Evolutionary conservation across 257 asterid species (phyloP).

Genomic region (Solanum corneliomulleri): DNA sequence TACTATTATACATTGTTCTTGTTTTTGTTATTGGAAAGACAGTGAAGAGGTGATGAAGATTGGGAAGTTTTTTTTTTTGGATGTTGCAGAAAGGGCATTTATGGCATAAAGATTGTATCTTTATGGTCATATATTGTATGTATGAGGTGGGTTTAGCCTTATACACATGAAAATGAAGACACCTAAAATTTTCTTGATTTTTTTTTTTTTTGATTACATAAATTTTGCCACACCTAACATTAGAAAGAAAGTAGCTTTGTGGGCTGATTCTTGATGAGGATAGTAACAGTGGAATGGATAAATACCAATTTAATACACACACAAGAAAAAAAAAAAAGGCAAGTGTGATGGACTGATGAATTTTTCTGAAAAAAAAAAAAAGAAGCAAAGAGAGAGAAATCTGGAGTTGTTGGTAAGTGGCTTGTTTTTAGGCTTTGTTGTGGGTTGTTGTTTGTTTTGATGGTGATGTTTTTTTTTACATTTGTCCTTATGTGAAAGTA

Average conservation of each 20-base stretch:
- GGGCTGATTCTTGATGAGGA: neutral
- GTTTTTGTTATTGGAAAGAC: neutral
- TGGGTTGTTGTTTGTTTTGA: neutral
- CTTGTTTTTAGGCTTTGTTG: neutral
- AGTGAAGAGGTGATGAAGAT: conserved; percentile 30
- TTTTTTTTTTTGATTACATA: neutral
- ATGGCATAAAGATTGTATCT: conserved; percentile 24
- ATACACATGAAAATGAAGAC: conserved; percentile 17
- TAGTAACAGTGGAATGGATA: neutral
- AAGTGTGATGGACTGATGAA: neutral
- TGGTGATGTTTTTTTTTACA: neutral
- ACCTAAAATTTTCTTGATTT: neutral
- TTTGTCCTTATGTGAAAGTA: neutral
- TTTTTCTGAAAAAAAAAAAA: conserved; percentile 23
- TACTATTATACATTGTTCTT: neutral
- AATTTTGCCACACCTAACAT: conserved; percentile 35
- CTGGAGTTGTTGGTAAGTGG: conserved; percentile 2
- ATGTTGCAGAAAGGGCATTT: conserved; percentile 74
- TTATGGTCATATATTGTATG: neutral
- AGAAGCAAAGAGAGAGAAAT: neutral
- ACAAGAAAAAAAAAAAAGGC: neutral
- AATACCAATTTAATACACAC: neutral
- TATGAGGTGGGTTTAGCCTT: conserved; percentile 2
- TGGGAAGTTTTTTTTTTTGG: neutral
- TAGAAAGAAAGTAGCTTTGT: neutral